Evolutionary conservation across 805 yeast genomes (phyloP).

Genomic region (Sugiyamaella chiloensis): DNA sequence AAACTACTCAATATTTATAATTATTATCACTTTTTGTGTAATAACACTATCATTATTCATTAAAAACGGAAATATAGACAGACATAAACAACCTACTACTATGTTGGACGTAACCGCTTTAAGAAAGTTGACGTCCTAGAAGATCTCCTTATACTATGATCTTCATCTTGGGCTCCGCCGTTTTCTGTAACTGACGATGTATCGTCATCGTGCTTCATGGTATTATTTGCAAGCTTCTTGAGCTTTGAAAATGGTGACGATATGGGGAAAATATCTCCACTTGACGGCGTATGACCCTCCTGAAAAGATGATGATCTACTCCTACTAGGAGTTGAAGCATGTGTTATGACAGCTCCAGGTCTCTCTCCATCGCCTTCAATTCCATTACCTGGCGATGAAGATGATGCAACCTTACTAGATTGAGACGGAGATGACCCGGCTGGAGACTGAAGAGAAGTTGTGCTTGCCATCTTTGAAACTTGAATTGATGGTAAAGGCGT

Average conservation of each 20-base stretch:
- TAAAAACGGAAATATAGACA: too few species aligned
- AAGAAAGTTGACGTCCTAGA: not conserved
- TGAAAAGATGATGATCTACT: slow-evolving; percentile 8
- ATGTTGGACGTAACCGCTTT: not conserved
- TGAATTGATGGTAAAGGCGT: not conserved
- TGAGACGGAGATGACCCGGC: not conserved
- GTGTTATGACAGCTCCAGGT: not conserved
- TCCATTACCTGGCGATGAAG: not conserved
- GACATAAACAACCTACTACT: too few species aligned
- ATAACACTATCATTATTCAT: too few species aligned
- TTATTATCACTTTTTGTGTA: too few species aligned
- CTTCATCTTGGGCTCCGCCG: not conserved
- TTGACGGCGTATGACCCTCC: not conserved
- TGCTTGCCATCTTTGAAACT: not conserved
- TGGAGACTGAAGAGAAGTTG: not conserved
- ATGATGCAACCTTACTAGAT: not conserved
- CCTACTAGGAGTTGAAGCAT: not conserved
- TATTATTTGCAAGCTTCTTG: not conserved
- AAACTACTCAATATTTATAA: too few species aligned
- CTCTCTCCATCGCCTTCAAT: not conserved
- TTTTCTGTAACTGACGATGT: not conserved
- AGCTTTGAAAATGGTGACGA: slow-evolving; percentile 12
- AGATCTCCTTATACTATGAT: not conserved
- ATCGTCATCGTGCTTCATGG: slow-evolving; percentile 1
- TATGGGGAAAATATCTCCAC: not conserved